Base-by-base conservation (phyloP, 352 stramenopile genomes). In the Pythium monospermum region DNA sequence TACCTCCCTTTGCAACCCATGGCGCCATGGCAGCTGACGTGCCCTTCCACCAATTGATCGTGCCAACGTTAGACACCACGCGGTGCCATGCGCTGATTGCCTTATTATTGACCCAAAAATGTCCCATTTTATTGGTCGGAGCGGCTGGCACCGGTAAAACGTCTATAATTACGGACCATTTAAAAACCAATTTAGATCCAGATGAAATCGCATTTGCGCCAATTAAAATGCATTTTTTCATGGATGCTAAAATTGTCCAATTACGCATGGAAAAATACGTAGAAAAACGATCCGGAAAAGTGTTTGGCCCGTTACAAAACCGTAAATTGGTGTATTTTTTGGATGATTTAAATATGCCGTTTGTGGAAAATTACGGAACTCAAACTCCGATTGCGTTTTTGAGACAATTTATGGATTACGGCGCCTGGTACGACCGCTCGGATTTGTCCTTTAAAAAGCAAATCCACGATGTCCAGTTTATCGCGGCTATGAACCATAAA, bases 401-500 rank as follows among this genome's bases (percentile, higher is more conserved):
- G 31, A 73, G 91, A 2, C 90, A 96, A 59, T 93, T 85, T 57
- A 94, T 97, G 68, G 91, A 98, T 51, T 96, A 97, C 49, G 68
- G 71, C 12, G 74, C 79, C 18, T 97, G 88, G 88, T 97, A 92
- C 49, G 91, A 97, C 52, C 83, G 90, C 0, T 64, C 79, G 6
- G 88, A 97, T 35, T 59, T 96, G 0, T 71, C 75, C 1, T 65
- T 87, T 31, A 95, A 95, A 61, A 97, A 94, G 37, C 68, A 73
- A 0, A 91, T 97, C 25, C 68, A 94, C 15, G 91, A 97, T 30
- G 73, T 94, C 4, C 86, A 96, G 48, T 84, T 96, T 22, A 49
- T 97, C 11, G 66, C 63, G 2, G 84, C 72, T 13, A 97, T 97
- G 91, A 97, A 97, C 61, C 83, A 90, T 54, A 96, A 96, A 41